Evolutionary conservation across 1,284 basidiomycete species (phyloP).

Genomic region (Porodaedalea pini): DNA sequence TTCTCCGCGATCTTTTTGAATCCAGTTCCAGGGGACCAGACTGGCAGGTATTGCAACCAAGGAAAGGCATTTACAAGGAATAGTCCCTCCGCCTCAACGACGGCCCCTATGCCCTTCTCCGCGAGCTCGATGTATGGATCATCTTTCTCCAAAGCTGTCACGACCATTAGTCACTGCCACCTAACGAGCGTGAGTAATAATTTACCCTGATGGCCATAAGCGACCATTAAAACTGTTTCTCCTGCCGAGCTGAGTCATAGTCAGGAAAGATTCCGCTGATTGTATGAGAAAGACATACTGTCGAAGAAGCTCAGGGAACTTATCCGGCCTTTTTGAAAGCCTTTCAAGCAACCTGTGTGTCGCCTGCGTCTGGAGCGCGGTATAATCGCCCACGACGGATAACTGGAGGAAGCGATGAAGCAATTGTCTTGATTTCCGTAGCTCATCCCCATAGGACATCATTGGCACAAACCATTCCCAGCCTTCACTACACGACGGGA

Average conservation of each 20-base stretch:
- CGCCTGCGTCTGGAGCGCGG: not conserved
- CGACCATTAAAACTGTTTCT: constrained; percentile 6
- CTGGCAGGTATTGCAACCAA: constrained; percentile 7
- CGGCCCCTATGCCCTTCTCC: constrained; percentile 10
- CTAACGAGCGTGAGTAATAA: too few relatives aligned
- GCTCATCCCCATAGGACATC: constrained; percentile 12
- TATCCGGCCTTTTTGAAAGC: not conserved
- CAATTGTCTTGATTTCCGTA: constrained; percentile 2
- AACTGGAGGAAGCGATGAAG: constrained; percentile 7
- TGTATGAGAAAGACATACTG: not conserved
- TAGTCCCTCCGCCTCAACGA: constrained; percentile 9
- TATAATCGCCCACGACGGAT: not conserved
- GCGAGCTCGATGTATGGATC: constrained; percentile 21
- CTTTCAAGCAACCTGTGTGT: not conserved
- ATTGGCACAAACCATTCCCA: not conserved
- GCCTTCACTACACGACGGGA: not conserved
- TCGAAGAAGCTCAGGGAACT: not conserved
- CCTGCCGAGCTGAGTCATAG: constrained; percentile 13
- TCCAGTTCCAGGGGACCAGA: constrained; percentile 16
- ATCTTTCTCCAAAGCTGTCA: constrained; percentile 1
- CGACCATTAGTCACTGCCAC: too few relatives aligned
- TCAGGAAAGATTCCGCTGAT: not conserved
- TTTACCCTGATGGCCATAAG: constrained; percentile 16
- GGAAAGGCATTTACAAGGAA: constrained; percentile 14
- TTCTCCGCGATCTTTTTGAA: constrained; percentile 2